A percentile compares a stretch with the other conserved stretches of the same genome.
Conservation (phyloP, 1,284 basidiomycete genomes). For the Leccinum brunneo-olivaceum region DNA sequence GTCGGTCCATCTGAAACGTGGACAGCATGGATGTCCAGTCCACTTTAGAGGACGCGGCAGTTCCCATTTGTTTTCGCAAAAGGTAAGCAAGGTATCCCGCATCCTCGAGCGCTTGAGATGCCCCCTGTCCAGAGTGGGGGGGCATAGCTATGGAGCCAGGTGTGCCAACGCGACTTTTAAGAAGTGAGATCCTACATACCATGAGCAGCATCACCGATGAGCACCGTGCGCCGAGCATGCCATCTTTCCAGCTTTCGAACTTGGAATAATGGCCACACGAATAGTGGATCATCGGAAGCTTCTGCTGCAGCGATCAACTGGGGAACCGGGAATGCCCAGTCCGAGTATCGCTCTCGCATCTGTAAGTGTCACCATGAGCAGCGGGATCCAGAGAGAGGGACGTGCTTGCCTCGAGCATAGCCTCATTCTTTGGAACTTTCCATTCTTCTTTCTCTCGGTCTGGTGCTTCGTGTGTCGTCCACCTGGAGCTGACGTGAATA, state of each 20-base stretch:
- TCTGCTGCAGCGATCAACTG: constrained; percentile 22
- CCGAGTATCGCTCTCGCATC: constrained; percentile 24
- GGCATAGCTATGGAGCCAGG: constrained; percentile 24
- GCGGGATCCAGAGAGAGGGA: not conserved
- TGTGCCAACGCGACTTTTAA: not conserved
- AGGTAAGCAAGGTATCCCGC: constrained; percentile 29
- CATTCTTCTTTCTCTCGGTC: constrained; percentile 27
- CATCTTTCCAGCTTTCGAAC: constrained; percentile 22
- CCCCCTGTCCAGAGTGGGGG: constrained; percentile 31
- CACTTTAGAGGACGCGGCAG: not conserved
- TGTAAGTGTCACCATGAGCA: constrained; percentile 6
- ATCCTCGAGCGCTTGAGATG: constrained; percentile 30
- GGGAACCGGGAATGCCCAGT: constrained; percentile 28
- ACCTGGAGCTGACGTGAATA: constrained; percentile 14
- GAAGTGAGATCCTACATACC: constrained; percentile 14
- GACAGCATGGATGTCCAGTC: constrained; percentile 18
- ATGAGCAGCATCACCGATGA: constrained; percentile 30
- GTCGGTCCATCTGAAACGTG: constrained; percentile 24
- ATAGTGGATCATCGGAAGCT: constrained; percentile 11
- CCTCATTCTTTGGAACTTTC: constrained; percentile 22
- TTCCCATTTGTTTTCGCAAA: constrained; percentile 15
- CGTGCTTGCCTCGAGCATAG: constrained; percentile 15
- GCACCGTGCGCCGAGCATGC: constrained; percentile 24
- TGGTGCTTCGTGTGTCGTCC: constrained; percentile 26
- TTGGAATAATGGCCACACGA: constrained; percentile 28